phyloP scores from a whole-genome alignment of 2,329 filamentous ascomycete genomes.

The Aspergillus pseudonomiae region DNA sequence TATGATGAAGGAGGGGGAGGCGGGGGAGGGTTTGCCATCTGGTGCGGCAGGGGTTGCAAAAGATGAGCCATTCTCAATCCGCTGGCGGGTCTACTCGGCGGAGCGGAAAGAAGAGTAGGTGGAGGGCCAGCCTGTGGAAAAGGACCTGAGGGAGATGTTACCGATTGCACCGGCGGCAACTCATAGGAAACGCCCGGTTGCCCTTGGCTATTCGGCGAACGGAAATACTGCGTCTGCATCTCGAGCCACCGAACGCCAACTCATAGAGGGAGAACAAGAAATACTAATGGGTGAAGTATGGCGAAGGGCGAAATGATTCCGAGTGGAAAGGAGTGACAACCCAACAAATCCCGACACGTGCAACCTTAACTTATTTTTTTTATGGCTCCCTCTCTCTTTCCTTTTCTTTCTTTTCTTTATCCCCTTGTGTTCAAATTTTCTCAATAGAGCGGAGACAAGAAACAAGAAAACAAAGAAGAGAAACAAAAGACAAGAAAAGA shows the following conservation, averaged over 20 bases:
- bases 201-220: constrained; percentile 28
- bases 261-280: constrained; percentile 20
- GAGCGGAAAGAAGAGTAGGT: constrained; percentile 37
- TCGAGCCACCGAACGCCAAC: constrained; percentile 19
- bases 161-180: constrained; percentile 39
- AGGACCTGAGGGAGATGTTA: constrained; percentile 35
- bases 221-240: constrained; percentile 41
- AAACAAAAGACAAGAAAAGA: neutral
- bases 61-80: constrained; percentile 47
- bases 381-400: neutral
- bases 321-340: constrained; percentile 8
- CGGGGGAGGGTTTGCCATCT: constrained; percentile 24
- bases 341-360: constrained; percentile 7
- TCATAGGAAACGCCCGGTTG: constrained; percentile 34
- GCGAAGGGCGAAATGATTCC: neutral
- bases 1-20: constrained; percentile 34
- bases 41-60: constrained; percentile 39
- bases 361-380: constrained; percentile 1
- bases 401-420: neutral
- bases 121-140: constrained; percentile 29
- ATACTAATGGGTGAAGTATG: neutral
- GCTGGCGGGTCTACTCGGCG: constrained; percentile 43
- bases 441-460: constrained; percentile 4
- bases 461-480: neutral
- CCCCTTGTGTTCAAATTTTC: constrained; percentile 3